Evolutionary conservation across 2,329 filamentous ascomycete species (phyloP), one percentile per base, ranked within the genome.

Genomic region (Diaporthe ampelina): DNA sequence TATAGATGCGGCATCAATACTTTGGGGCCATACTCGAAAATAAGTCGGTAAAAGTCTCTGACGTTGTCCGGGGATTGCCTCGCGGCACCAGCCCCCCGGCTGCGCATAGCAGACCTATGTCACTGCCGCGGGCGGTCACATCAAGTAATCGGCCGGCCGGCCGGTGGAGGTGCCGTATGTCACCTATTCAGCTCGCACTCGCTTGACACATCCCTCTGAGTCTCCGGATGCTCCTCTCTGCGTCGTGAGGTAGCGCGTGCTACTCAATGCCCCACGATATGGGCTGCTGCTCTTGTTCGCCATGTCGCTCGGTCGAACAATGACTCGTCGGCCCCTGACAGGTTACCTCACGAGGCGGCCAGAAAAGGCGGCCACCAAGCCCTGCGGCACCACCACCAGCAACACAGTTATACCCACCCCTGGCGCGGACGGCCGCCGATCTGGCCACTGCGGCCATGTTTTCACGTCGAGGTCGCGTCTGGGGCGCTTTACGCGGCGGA

Each of bases 241-340:
- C 29, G 29, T 48, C 21, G 43, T 52, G 43, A 67, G 50, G 61
- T 67, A 32, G 61, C 29, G 26, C 8, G 43, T 50, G 61, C 43
- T n/a, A 35, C 29, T 63, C 40, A 43, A 19, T 48, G 61, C 61
- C 61, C 61, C 61, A 50, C 45, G 61, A 24, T 48, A 67, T 35
- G 61, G 29, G 29, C 45, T 50, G 7, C 48, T 52, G 10, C 43
- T 32, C 45, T 67, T 48, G 43, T 45, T 67, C 61, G 61, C 61
- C 26, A 50, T 67, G 29, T 50, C 61, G 61, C 45, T 67, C 61
- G 61, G 61, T 67, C 45, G 61, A 67, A 67, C 61, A 67, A 67
- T 67, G 61, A 67, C 61, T 67, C 61, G 61, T 67, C 61, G 61
- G 61, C 61, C 61, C 61, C 43, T 67, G 61, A 67, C 61, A 52